phyloP scores from a whole-genome alignment of 2,329 filamentous ascomycete species.

The Epichloe glyceriae region DNA sequence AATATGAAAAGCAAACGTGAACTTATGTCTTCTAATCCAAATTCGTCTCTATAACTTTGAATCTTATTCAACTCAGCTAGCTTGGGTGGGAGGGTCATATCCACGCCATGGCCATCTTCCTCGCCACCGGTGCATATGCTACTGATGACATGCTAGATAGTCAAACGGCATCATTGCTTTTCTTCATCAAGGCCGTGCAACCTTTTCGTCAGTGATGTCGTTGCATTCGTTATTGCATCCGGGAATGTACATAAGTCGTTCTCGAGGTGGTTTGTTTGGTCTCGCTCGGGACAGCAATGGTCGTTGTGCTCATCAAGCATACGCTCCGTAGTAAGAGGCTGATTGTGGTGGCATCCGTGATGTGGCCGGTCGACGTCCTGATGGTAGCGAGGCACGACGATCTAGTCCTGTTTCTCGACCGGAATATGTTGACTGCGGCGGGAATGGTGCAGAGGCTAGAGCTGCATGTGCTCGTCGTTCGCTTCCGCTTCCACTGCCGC shows the following conservation, averaged over 20 bases:
- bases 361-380: slow-evolving; percentile 1
- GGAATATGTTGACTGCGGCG: not conserved
- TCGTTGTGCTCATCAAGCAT: not conserved
- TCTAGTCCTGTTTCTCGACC: slow-evolving; percentile 1
- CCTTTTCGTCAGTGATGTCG: not conserved
- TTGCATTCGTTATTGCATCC: slow-evolving; percentile 1
- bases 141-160: not conserved
- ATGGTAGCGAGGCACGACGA: slow-evolving; percentile 1
- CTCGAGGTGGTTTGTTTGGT: not conserved
- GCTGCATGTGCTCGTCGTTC: slow-evolving; percentile 2
- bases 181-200: not conserved
- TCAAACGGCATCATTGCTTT: not conserved
- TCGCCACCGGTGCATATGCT: slow-evolving; percentile 1
- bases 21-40: not conserved
- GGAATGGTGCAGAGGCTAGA: not conserved
- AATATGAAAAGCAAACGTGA: not conserved
- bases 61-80: not conserved
- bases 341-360: slow-evolving; percentile 1
- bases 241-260: not conserved
- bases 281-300: not conserved
- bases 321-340: slow-evolving; percentile 4
- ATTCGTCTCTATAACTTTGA: not conserved
- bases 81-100: not conserved
- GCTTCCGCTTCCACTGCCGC: not conserved
- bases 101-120: not conserved